Evolutionary conservation across 2,329 filamentous ascomycete species (phyloP).

Genomic region (Exophiala dermatitidis): DNA sequence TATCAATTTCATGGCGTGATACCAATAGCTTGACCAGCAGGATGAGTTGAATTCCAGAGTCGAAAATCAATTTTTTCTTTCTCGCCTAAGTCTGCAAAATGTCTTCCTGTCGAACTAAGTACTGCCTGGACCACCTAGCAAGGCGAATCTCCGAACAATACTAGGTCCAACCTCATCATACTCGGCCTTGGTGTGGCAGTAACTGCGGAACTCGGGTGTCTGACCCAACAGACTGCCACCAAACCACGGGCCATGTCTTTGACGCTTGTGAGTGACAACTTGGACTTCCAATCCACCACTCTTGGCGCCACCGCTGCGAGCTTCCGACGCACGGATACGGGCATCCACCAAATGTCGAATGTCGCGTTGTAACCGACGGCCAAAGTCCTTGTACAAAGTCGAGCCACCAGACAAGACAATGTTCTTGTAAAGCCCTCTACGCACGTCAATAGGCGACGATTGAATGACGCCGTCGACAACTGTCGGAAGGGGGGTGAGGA

Average conservation of each 20-base stretch:
- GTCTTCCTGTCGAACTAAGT: constrained; percentile 29
- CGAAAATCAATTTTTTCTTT: background rate
- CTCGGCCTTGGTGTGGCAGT: constrained; percentile 86
- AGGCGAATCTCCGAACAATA: constrained; percentile 88
- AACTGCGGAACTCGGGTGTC: constrained; percentile 96
- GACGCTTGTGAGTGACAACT: constrained; percentile 94
- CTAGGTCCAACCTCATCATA: constrained; percentile 95
- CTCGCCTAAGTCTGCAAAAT: background rate
- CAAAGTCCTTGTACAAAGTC: constrained; percentile 98
- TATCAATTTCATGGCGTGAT: too few species aligned
- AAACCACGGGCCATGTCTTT: constrained; percentile 97
- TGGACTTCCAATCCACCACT: constrained; percentile 93
- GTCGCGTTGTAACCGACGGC: constrained; percentile 87
- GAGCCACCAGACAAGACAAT: constrained; percentile 96
- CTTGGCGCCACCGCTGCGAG: constrained; percentile 81
- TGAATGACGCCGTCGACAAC: constrained; percentile 97
- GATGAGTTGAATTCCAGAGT: background rate
- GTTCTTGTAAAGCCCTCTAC: constrained; percentile 97
- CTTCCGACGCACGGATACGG: constrained; percentile 85
- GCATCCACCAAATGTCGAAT: constrained; percentile 94
- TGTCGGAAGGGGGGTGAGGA: constrained; percentile 85
- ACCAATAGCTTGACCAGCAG: too few species aligned
- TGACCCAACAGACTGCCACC: constrained; percentile 92
- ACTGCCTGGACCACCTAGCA: constrained; percentile 79
- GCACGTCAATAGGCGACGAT: constrained; percentile 93